Base-by-base conservation (phyloP, 495 filamentous ascomycete genomes). In the Apodospora peruviana region DNA sequence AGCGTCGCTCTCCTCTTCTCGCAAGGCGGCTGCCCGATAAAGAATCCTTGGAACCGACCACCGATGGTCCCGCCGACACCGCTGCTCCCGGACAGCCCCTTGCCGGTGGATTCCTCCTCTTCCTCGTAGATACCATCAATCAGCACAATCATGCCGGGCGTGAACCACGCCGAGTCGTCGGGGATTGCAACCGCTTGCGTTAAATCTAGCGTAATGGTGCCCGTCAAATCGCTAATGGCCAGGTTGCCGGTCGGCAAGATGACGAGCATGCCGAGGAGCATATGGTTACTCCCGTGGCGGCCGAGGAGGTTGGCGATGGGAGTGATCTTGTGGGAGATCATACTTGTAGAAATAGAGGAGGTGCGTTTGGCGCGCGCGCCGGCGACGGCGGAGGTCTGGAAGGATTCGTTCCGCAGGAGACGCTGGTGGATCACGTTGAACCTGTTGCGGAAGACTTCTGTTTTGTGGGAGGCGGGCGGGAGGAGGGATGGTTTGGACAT, bases 71-170 rank as follows among this genome's bases (percentile, higher is more conserved):
- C 90, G 17, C 91, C 91, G 24, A 96, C 80, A 14, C 90, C 90
- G 24, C 80, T 83, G 53, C 80, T 85, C 9, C 84, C 81, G 24
- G 86, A 86, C 0, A 95, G 72, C 1, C 80, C 81, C 9, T 78
- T 81, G 8, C 82, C 81, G 27, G 69, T 66, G 22, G 79, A 76
- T 56, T 81, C 80, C 47, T 86, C 86, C 57, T 94, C 89, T 64
- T 96, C 93, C 66, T 95, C 90, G 60, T 97, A 98, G 18, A 90
- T 78, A 2, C 93, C 93, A 59, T 97, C 94, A 5, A 96, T 81
- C 22, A 97, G 74, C 2, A 96, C 86, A 48, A 98, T 88, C 88
- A 95, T 96, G 2, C 93, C 93, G 0, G 93, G 91, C 0, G 82
- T 79, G 59, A 96, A 94, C 86, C 88, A 97, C 5, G 86, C 85